Percentiles rank a stretch among this genome's conserved stretches.
These are phyloP conservation scores for Rosa lucieae DNA, from an alignment of 306 rosid species.

Conservation along the genomic window DNA sequence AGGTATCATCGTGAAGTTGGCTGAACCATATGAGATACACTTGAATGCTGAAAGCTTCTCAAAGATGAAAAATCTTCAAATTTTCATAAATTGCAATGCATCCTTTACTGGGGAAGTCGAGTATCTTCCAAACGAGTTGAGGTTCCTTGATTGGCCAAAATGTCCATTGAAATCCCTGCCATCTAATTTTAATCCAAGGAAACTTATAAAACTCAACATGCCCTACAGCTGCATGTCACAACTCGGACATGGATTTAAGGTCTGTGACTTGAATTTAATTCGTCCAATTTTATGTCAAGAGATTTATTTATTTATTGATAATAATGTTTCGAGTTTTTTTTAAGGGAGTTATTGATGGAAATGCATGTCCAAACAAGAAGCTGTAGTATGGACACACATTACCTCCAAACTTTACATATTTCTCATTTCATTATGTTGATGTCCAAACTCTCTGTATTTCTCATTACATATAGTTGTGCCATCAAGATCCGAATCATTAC, in stretches of 20 bases:
- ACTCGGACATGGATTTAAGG: slow-evolving; percentile 27
- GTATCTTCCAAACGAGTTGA: slow-evolving; percentile 36
- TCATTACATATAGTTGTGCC: too few relatives aligned
- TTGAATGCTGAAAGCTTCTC: slow-evolving; percentile 27
- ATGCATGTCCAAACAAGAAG: too few relatives aligned
- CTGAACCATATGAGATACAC: slow-evolving; percentile 11
- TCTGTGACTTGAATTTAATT: neutral
- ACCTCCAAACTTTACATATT: too few relatives aligned
- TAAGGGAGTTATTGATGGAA: too few relatives aligned
- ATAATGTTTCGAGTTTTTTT: too few relatives aligned
- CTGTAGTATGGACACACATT: too few relatives aligned
- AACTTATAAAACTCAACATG: slow-evolving; percentile 18
- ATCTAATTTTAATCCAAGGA: slow-evolving; percentile 26
- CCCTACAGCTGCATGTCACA: slow-evolving; percentile 26
- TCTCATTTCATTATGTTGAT: too few relatives aligned
- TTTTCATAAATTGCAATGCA: slow-evolving; percentile 30
- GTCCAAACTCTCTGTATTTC: too few relatives aligned
- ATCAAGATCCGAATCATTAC: too few relatives aligned
- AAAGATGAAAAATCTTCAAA: slow-evolving; percentile 25
- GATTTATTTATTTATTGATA: too few relatives aligned
- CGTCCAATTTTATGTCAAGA: too few relatives aligned
- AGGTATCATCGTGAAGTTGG: neutral
- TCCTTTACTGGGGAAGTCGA: slow-evolving; percentile 22
- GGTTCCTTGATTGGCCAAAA: slow-evolving; percentile 37
- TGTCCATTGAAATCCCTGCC: slow-evolving; percentile 39